Evolutionary conservation across 495 filamentous ascomycete genomes (phyloP), one percentile per base, ranked within the genome.

Genomic region (Rhypophila decipiens): DNA sequence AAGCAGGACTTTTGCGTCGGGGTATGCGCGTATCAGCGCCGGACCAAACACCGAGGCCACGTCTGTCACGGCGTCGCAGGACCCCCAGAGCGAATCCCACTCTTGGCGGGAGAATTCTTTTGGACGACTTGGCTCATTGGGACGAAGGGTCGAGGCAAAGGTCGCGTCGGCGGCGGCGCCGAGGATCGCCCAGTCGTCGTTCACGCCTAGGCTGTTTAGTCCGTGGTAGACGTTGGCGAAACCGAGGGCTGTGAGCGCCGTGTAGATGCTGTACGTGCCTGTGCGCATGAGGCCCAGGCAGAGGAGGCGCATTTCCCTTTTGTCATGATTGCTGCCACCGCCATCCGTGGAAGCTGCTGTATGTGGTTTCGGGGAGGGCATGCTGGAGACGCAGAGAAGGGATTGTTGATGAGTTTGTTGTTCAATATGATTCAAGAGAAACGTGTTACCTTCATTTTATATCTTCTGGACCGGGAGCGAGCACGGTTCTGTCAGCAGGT

Each of bases 1-100:
- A 4, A 75, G 39, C 36, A 76, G 60, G 35, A 75, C 69, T 43
- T 69, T 64, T 7, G 65, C 69, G 15, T 77, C 62, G 0, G 73
- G 73, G 46, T 77, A 78, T 0, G 68, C 66, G 5, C 47, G 45
- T 42, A 74, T 60, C 2, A 73, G 60, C 43, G 72, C 59, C 2
- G 47, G 27, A 11, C 56, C 61, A 39, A 74, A 76, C 2, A 62
- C 29, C 21, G 49, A 39, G 0, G 65, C 60, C 19, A 63, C 22
- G 39, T 75, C 69, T 1, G 66, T 64, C 4, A 69, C 57, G 27
- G 66, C 66, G 20, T 68, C 59, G 56, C 55, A 69, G 29, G 66
- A 24, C 11, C 67, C 65, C 33, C 71, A 61, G 19, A 76, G 18
- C 1, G 50, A 42, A 49, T 78, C 73, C 51, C 72, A 75, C 37